Evolutionary conservation across 306 rosid species (phyloP), one percentile per base, ranked within the genome.

Genomic region (Vigna nakashimae): DNA sequence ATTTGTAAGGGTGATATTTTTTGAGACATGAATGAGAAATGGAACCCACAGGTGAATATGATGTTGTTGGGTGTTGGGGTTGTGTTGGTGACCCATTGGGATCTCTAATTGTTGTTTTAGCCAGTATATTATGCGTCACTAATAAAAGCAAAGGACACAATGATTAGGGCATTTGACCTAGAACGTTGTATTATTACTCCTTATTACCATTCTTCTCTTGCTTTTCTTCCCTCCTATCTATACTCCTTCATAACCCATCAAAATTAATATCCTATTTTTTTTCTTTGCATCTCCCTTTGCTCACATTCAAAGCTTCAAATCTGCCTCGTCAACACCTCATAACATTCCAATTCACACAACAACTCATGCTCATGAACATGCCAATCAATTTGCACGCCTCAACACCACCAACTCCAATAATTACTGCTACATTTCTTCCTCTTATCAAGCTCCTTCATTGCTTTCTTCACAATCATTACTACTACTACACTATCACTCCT

Each of bases 1-100:
- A 32, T 32, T 5, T 5, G 6, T 32, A 32, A 9, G 9, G 46
- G 12, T 5, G 42, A 30, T 26, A 42, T 24, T 26, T 12, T 5
- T 22, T 24, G 57, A 9, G 74, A 65, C 74, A 53, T 40, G 52
- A 65, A 76, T 38, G 56, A 76, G 0, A 17, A 59, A 38, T 76
- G 80, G 74, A 76, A 65, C 66, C 80, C 80, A 76, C 80, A 53
- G 52, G 73, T 76, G 45, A 76, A 52, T 65, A 77, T 66, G 58
- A 8, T 74, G 65, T 66, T 65, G 73, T 63, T 34, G 38, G 65
- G 13, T 65, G 73, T 63, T 34, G 24, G 34, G 63, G 76, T 9
- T 48, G 43, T 34, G 20, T 32, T 2, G 1, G 56, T 60, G 73
- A 62, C 40, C 65, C 68, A 60, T 65, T 34, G 62, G 40, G 84